Evolutionary conservation across 2,329 filamentous ascomycete genomes (phyloP).

Genomic region (Samsoniella hepiali): DNA sequence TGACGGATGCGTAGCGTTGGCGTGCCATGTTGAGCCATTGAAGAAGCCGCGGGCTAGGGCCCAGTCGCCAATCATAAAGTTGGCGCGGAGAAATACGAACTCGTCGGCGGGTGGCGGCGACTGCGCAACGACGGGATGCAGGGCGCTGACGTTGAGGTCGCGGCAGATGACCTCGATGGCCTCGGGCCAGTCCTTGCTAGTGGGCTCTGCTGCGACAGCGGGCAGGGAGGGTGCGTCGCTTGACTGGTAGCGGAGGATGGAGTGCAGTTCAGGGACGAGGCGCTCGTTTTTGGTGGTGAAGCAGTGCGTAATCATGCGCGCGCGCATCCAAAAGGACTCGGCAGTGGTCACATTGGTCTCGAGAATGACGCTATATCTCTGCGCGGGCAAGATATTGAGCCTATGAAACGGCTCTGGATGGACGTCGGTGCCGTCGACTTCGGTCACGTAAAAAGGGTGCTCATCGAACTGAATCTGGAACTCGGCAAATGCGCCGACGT

Average conservation of each 20-base stretch:
- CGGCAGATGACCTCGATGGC: conserved; percentile 46
- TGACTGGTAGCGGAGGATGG: conserved; percentile 31
- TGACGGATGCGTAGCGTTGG: conserved; percentile 35
- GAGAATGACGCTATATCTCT: conserved; percentile 66
- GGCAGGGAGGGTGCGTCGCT: not conserved
- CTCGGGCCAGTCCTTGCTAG: conserved; percentile 49
- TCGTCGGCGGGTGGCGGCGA: conserved; percentile 38
- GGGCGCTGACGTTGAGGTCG: conserved; percentile 49
- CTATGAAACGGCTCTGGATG: conserved; percentile 56
- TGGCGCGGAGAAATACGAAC: conserved; percentile 46
- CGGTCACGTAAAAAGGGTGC: conserved; percentile 61
- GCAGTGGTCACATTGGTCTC: conserved; percentile 54
- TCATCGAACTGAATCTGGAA: conserved; percentile 70
- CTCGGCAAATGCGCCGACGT: conserved; percentile 67
- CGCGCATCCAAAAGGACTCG: conserved; percentile 62
- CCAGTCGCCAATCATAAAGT: conserved; percentile 55
- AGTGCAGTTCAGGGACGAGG: conserved; percentile 31
- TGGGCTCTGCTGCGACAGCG: conserved; percentile 24
- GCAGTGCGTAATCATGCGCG: conserved; percentile 43
- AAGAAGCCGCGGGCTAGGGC: conserved; percentile 52
- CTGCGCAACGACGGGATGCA: conserved; percentile 38
- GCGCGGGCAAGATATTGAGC: conserved; percentile 65
- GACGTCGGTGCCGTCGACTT: conserved; percentile 67
- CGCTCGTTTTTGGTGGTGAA: conserved; percentile 33
- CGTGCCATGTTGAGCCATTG: conserved; percentile 49